phyloP scores from a whole-genome alignment of 208 protist genomes.

The Acanthamoeba lenticulata region DNA sequence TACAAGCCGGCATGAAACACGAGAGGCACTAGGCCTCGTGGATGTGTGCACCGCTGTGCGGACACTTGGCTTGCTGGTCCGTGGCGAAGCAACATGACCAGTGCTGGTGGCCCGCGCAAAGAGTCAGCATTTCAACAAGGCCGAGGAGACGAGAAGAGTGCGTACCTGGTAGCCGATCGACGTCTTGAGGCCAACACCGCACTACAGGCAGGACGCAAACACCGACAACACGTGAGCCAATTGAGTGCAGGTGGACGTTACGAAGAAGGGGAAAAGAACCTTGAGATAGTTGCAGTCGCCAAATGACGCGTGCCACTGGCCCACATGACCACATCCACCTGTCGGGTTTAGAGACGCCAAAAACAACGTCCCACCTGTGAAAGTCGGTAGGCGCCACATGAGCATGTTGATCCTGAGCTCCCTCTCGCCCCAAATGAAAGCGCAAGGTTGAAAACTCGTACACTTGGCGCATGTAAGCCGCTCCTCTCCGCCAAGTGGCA shows the following conservation, averaged over 20 bases:
- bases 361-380: neutral
- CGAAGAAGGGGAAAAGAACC: neutral
- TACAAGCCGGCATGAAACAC: too few relatives aligned
- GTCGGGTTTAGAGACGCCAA: neutral
- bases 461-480: neutral
- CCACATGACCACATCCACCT: neutral
- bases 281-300: neutral
- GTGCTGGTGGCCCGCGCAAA: neutral
- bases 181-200: slow-evolving; percentile 16
- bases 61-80: neutral
- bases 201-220: neutral
- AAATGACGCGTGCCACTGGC: neutral
- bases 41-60: neutral
- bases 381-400: neutral
- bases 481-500: neutral
- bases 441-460: neutral
- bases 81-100: slow-evolving; percentile 57
- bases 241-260: neutral
- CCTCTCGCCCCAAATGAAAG: neutral
- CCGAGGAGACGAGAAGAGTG: neutral
- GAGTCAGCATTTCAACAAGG: neutral
- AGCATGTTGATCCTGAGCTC: neutral
- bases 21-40: neutral
- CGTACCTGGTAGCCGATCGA: slow-evolving; percentile 11
- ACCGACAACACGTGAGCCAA: neutral